A percentile compares a stretch with the other conserved stretches of the same genome.
These are phyloP conservation scores for Saksenaea oblongispora DNA, from an alignment of 371 early-diverging fungal genomes.

Conservation along the genomic window DNA sequence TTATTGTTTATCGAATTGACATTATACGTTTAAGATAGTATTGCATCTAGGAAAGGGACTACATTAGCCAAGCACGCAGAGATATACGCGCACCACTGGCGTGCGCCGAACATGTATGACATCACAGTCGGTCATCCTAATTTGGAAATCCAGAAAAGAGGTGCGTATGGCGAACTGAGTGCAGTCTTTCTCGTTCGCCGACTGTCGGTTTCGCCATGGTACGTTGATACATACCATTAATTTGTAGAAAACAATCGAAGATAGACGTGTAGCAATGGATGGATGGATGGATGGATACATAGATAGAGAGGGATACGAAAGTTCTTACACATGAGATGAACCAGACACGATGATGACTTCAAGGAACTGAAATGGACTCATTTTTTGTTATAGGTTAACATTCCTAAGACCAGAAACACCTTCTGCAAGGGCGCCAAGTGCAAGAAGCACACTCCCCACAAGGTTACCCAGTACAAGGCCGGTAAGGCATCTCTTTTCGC, in stretches of 20 bases:
- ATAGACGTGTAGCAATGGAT: conserved; percentile 7
- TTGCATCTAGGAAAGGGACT: no score
- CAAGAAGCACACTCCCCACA: conserved; percentile 96
- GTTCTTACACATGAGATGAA: not conserved
- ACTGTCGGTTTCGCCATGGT: conserved; percentile 5
- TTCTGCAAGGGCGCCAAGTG: conserved; percentile 95
- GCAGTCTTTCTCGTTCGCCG: conserved; percentile 3
- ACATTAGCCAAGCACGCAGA: no score
- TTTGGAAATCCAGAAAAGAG: not conserved
- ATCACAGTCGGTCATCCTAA: no score
- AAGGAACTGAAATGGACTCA: not conserved
- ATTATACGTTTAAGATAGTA: no score
- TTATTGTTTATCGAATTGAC: no score
- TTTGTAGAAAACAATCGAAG: not conserved
- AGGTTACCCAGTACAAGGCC: conserved; percentile 98
- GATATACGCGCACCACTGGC: no score
- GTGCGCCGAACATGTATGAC: no score
- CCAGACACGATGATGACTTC: not conserved
- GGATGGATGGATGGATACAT: conserved; percentile 15
- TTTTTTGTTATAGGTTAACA: conserved; percentile 75
- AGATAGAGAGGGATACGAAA: not conserved
- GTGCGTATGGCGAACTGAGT: not conserved
- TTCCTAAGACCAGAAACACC: conserved; percentile 95
- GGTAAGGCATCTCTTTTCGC: conserved; percentile 96
- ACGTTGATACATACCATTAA: not conserved